Percentiles rank a stretch among this genome's conserved stretches.
phyloP scores from a whole-genome alignment of 2,329 filamentous ascomycete genomes.

The Venturia carpophila region DNA sequence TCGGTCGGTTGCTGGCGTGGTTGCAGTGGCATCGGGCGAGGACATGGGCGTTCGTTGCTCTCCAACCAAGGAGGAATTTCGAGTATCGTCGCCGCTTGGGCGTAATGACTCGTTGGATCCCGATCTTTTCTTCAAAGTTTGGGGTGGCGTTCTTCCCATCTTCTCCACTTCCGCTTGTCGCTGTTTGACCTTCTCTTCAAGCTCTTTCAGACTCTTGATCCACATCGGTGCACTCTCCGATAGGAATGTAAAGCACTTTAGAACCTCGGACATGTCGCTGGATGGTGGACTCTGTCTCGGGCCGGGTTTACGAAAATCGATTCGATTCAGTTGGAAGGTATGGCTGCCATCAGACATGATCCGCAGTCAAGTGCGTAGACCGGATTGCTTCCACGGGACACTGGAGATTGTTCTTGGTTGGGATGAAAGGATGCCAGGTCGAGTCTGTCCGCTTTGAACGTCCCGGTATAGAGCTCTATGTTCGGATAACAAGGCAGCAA shows the following conservation, averaged over 20 bases:
- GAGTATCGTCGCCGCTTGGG: slow-evolving; percentile 20
- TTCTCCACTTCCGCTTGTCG: slow-evolving; percentile 27
- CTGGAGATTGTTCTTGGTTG: not conserved
- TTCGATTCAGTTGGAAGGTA: not conserved
- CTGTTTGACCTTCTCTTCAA: slow-evolving; percentile 28
- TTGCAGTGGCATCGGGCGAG: slow-evolving; percentile 19
- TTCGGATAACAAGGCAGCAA: not conserved
- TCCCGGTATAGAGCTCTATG: not conserved
- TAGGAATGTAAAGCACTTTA: slow-evolving; percentile 32
- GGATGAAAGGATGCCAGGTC: not conserved
- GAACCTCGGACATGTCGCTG: slow-evolving; percentile 31
- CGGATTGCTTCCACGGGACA: not conserved
- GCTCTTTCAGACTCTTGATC: slow-evolving; percentile 28
- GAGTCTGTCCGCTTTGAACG: not conserved
- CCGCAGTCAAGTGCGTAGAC: not conserved
- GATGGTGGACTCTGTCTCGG: not conserved
- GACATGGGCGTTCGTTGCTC: slow-evolving; percentile 23
- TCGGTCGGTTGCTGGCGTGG: slow-evolving; percentile 18
- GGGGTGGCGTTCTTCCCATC: slow-evolving; percentile 25
- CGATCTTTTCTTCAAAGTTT: slow-evolving; percentile 27
- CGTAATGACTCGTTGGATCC: slow-evolving; percentile 34
- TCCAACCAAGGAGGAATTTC: slow-evolving; percentile 14
- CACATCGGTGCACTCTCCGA: slow-evolving; percentile 33
- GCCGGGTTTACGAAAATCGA: not conserved
- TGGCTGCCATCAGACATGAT: not conserved